Evolutionary conservation across 2,329 filamentous ascomycete species (phyloP), one percentile per base, ranked within the genome.

Genomic region (Pestalotiopsis sp.): DNA sequence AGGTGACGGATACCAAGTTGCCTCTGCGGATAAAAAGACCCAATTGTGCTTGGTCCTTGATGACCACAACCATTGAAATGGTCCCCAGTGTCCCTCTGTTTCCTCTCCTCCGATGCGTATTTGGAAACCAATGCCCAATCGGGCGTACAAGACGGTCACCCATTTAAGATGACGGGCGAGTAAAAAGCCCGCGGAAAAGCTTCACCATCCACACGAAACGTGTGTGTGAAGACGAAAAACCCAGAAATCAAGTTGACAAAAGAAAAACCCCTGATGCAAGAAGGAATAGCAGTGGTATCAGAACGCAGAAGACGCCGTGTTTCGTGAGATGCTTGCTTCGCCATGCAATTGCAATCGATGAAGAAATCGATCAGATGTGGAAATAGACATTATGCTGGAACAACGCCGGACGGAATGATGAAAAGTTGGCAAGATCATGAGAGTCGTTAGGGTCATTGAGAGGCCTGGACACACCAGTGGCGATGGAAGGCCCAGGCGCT

Each of bases 401-500:
- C 72, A 78, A 78, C 74, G 77, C 74, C 76, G 71, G 71, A 68
- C 70, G 71, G 77, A 73, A 74, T 73, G 69, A 76, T 73, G 73
- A 56, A 52, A 23, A 70, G 71, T 70, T 62, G 71, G 62, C 39
- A 25, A 64, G 41, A 49, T 64, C 61, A 23, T 64, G 20, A 67
- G n/a, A 63, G 66, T 65, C 59, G 27, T 68, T 62, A 58, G 58
- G 52, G 52, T 65, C 58, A 57, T 81, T 86, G 85, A 41, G 86
- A 84, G 64, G 93, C 93, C 69, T 92, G 91, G 69, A 96, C 92
- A 80, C 96, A 99, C 96, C 96, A 99, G 83, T 98, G 97, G 70
- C 96, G 91, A 80, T 99, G 96, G 82, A 94, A 98, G 36, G 96
- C 94, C 96, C 96, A 99, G 11, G 96, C 97, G 75, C 94, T 97